These are phyloP conservation scores for Lactarius tabidus DNA, from an alignment of 768 basidiomycete species.

Conservation along the genomic window DNA sequence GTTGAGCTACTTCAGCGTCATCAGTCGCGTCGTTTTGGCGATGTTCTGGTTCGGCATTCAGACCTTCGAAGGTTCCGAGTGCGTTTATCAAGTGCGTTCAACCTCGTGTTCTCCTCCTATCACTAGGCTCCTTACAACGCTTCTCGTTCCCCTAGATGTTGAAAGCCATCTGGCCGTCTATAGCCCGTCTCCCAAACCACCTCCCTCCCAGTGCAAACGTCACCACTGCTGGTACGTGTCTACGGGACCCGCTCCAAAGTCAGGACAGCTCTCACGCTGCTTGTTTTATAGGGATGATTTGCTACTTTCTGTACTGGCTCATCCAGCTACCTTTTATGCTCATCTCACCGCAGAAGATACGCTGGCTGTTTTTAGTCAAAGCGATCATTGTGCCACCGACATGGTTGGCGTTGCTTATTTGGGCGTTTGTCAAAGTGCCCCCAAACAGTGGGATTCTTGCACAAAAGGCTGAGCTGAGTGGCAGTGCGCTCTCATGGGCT, in stretches of 20 bases:
- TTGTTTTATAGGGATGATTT: constrained; percentile 51
- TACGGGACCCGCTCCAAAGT: neutral
- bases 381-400: constrained; percentile 42
- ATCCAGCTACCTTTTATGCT: constrained; percentile 74
- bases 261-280: neutral
- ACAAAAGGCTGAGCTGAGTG: constrained; percentile 48
- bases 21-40: constrained; percentile 69
- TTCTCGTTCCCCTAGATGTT: constrained; percentile 45
- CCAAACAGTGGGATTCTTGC: constrained; percentile 55
- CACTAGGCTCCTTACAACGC: neutral
- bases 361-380: constrained; percentile 71
- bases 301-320: constrained; percentile 75
- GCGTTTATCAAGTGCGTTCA: constrained; percentile 54
- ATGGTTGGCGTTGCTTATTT: constrained; percentile 33
- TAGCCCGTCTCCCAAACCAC: constrained; percentile 58
- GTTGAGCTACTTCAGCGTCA: constrained; percentile 81
- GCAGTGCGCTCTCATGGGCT: constrained; percentile 61
- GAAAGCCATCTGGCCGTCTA: constrained; percentile 79
- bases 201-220: constrained; percentile 55
- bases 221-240: constrained; percentile 51
- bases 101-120: neutral
- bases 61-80: constrained; percentile 59
- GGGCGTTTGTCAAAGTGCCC: constrained; percentile 59
- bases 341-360: constrained; percentile 72
- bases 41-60: constrained; percentile 84